phyloP scores from a whole-genome alignment of 805 yeast genomes.

The Starmera amethionina region DNA sequence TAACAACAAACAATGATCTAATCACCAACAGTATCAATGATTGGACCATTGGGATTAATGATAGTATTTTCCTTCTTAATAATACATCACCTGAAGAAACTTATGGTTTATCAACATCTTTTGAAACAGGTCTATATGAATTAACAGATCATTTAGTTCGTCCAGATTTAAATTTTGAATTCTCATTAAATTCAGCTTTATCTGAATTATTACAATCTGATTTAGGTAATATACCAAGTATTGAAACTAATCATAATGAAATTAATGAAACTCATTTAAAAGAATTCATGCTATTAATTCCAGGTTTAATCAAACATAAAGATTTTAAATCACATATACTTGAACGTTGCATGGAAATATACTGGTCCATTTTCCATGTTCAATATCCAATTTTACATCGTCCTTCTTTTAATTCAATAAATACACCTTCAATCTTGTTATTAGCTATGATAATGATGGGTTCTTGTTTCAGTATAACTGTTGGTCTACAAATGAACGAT shows the following conservation, averaged over 20 bases:
- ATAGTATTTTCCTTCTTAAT: conserved; percentile 1
- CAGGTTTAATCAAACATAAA: conserved; percentile 8
- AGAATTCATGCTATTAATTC: conserved; percentile 5
- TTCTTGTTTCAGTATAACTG: conserved; percentile 29
- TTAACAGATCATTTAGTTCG: conserved; percentile 6
- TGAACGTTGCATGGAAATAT: conserved; percentile 21
- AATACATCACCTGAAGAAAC: conserved; percentile 1
- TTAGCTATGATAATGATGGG: conserved; percentile 47
- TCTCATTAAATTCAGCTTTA: conserved; percentile 12
- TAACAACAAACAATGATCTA: too few species aligned
- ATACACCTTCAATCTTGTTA: conserved; percentile 36
- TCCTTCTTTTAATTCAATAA: conserved; percentile 35
- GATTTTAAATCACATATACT: conserved; percentile 13
- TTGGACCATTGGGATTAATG: conserved; percentile 3
- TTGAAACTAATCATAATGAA: conserved; percentile 1
- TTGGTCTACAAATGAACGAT: conserved; percentile 7
- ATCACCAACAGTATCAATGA: background rate
- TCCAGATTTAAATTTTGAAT: conserved; percentile 15
- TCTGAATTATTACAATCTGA: conserved; percentile 3
- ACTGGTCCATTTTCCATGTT: conserved; percentile 46
- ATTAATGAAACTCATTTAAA: conserved; percentile 1
- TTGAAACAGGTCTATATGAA: conserved; percentile 8
- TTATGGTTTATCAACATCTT: background rate
- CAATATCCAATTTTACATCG: conserved; percentile 33
- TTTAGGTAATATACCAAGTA: conserved; percentile 2